Evolutionary conservation across 768 basidiomycete genomes (phyloP).

Genomic region (Xanthoconium stramineum): DNA sequence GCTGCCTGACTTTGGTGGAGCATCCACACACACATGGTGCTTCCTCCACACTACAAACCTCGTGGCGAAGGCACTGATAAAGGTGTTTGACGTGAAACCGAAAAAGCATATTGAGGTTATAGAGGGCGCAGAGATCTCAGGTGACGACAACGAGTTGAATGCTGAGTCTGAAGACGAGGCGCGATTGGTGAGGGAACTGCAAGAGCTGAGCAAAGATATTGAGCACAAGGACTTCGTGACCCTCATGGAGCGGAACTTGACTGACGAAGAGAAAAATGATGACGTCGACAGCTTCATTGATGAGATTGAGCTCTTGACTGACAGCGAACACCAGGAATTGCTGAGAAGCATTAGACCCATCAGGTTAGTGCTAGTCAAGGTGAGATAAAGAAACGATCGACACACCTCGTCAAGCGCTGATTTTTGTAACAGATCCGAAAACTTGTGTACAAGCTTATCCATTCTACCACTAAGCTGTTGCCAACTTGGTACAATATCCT

Average conservation of each 20-base stretch:
- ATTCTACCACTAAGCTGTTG: background rate
- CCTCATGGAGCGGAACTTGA: no score
- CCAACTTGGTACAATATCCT: background rate
- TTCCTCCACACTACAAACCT: background rate
- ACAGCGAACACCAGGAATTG: no score
- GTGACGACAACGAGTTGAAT: background rate
- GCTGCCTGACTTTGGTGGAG: background rate
- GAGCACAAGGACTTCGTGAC: no score
- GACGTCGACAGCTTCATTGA: background rate
- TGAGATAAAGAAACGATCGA: background rate
- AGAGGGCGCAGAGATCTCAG: no score
- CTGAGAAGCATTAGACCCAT: background rate
- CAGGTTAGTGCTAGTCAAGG: background rate
- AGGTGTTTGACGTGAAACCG: background rate
- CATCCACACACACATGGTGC: background rate
- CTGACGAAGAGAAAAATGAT: no score
- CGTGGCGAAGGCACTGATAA: background rate
- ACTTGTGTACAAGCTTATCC: background rate
- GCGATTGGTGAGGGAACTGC: background rate
- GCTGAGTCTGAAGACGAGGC: background rate
- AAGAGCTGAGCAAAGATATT: background rate
- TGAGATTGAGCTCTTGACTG: background rate
- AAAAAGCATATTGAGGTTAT: no score
- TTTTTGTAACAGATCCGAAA: background rate
- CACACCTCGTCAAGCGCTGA: no score